Conservation (phyloP, 2,329 filamentous ascomycete genomes). For the Alternaria arbusti region DNA sequence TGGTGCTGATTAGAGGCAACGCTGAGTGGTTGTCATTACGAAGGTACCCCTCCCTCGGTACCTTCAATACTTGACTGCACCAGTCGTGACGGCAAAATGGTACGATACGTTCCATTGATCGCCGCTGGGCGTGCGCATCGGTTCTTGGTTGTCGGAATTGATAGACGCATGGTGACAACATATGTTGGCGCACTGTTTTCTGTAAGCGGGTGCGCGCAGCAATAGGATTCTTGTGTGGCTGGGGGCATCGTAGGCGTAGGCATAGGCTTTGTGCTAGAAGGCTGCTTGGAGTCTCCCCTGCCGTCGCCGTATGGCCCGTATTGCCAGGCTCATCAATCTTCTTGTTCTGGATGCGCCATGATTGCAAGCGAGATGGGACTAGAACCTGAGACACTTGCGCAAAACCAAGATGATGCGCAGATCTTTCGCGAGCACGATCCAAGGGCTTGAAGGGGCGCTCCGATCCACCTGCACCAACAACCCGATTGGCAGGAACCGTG, state of each 20-base stretch:
- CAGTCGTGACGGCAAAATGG: slow-evolving; percentile 19
- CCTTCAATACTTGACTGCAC: slow-evolving; percentile 20
- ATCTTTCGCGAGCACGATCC: slow-evolving; percentile 17
- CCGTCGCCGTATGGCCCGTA: neutral
- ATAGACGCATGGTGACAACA: slow-evolving; percentile 18
- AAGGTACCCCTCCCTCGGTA: slow-evolving; percentile 27
- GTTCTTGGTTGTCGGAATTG: slow-evolving; percentile 10
- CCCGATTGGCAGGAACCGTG: slow-evolving; percentile 13
- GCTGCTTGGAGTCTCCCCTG: neutral
- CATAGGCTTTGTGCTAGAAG: neutral
- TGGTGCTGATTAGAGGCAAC: neutral
- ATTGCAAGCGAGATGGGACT: slow-evolving; percentile 15
- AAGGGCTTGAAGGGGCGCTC: slow-evolving; percentile 13
- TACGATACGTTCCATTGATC: slow-evolving; percentile 14
- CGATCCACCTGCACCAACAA: slow-evolving; percentile 8
- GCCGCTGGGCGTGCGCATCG: slow-evolving; percentile 6
- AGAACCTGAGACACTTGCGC: slow-evolving; percentile 21
- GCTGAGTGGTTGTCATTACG: slow-evolving; percentile 10
- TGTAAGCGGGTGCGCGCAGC: neutral
- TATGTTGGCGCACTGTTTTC: slow-evolving; percentile 2
- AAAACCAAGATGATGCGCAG: slow-evolving; percentile 18
- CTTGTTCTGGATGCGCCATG: neutral
- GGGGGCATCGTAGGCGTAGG: neutral
- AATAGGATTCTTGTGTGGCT: neutral
- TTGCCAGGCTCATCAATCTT: neutral